Percentiles rank a stretch among this genome's conserved stretches.
These are phyloP conservation scores for Metschnikowia amazonensis DNA, from an alignment of 805 yeast species.

Conservation along the genomic window DNA sequence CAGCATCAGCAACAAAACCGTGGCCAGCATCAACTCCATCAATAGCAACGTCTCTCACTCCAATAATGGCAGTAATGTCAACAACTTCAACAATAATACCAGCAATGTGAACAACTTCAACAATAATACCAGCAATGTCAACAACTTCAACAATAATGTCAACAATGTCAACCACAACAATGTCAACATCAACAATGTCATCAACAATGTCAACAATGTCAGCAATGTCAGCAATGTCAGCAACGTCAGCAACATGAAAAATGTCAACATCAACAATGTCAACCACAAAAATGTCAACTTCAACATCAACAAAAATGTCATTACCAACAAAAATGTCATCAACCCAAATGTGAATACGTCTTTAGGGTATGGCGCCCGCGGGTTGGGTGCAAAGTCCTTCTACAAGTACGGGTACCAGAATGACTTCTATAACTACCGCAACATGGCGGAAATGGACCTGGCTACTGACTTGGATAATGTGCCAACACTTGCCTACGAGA, in stretches of 20 bases:
- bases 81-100: background rate
- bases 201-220: background rate
- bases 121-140: background rate
- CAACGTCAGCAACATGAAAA: background rate
- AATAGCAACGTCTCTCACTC: too few relatives aligned
- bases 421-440: background rate
- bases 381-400: background rate
- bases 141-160: background rate
- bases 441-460: background rate
- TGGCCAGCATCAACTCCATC: background rate
- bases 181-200: background rate
- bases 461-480: background rate
- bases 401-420: conserved; percentile 1
- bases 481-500: background rate
- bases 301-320: background rate
- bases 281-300: background rate
- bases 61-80: background rate
- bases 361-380: background rate
- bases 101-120: background rate
- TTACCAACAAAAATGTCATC: background rate
- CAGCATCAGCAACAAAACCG: background rate
- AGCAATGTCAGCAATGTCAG: background rate
- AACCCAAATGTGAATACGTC: background rate
- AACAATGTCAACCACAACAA: background rate
- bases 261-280: background rate